These are phyloP conservation scores for Geotrichum restrictum DNA, from an alignment of 1,139 yeast species.

Conservation along the genomic window DNA sequence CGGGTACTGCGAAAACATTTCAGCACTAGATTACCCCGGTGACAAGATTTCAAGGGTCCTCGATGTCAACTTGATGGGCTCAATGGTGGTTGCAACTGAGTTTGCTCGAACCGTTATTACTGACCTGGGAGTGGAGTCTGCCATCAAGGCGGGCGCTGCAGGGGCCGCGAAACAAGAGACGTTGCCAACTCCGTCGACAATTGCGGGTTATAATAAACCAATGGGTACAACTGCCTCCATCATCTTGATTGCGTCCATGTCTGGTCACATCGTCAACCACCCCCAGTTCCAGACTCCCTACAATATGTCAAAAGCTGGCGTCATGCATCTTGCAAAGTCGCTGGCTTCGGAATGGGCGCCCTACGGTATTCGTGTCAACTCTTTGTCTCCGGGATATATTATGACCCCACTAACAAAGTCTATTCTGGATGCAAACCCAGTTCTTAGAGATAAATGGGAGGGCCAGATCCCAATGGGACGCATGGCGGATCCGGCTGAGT, in stretches of 20 bases:
- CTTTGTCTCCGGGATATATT: constrained; percentile 80
- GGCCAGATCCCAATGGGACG: constrained; percentile 68
- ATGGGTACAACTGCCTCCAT: constrained; percentile 50
- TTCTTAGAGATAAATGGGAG: constrained; percentile 56
- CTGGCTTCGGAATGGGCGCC: constrained; percentile 85
- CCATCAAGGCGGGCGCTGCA: neutral
- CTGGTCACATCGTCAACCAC: constrained; percentile 74
- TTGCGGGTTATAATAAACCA: neutral
- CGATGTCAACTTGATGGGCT: constrained; percentile 74
- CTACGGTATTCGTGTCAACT: constrained; percentile 70
- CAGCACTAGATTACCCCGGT: constrained; percentile 76
- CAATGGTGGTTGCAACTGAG: constrained; percentile 61
- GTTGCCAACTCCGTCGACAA: neutral
- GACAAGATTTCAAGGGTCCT: constrained; percentile 62
- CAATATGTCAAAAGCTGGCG: constrained; percentile 84
- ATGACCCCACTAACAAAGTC: constrained; percentile 60
- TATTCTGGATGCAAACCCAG: constrained; percentile 51
- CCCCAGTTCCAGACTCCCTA: constrained; percentile 85
- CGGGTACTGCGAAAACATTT: constrained; percentile 71
- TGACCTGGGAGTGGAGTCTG: constrained; percentile 31
- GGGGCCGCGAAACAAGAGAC: neutral
- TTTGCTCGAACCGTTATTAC: constrained; percentile 66
- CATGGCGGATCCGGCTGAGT: constrained; percentile 74
- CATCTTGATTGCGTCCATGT: constrained; percentile 78
- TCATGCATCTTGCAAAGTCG: constrained; percentile 69